A percentile compares a stretch with the other conserved stretches of the same genome.
These are phyloP conservation scores for Fraxinus sp. DNA, from an alignment of 305 asterid species.

Conservation along the genomic window DNA sequence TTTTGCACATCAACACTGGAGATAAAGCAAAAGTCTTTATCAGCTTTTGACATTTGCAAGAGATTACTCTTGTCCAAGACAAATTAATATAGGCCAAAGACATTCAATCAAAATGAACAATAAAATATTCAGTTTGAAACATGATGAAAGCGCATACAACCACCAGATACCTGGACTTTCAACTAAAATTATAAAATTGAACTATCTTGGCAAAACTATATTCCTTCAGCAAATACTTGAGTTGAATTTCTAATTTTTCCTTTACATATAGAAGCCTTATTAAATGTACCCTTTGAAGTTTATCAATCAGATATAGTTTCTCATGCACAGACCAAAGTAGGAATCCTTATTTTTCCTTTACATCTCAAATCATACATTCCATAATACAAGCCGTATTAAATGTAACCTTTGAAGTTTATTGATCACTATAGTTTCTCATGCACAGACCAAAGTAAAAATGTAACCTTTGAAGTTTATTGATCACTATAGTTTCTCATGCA, in stretches of 20 bases:
- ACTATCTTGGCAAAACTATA: neutral
- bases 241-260: conserved; percentile 2
- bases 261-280: neutral
- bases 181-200: neutral
- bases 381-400: neutral
- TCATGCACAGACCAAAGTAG: neutral
- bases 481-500: conserved; percentile 6
- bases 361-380: neutral
- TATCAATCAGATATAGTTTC: conserved; percentile 10
- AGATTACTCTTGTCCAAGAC: neutral
- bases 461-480: neutral
- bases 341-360: neutral
- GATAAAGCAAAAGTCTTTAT: conserved; percentile 22
- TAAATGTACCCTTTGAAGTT: neutral
- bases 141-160: neutral
- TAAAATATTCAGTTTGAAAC: neutral
- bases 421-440: conserved; percentile 8
- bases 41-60: conserved; percentile 16
- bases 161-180: neutral
- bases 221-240: conserved; percentile 2
- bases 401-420: neutral
- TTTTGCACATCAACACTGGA: conserved; percentile 44
- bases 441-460: neutral
- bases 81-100: neutral
- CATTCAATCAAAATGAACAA: neutral